Conservation (phyloP, 176 grass and related monocot species). For the Cenchrus fungigraminus region DNA sequence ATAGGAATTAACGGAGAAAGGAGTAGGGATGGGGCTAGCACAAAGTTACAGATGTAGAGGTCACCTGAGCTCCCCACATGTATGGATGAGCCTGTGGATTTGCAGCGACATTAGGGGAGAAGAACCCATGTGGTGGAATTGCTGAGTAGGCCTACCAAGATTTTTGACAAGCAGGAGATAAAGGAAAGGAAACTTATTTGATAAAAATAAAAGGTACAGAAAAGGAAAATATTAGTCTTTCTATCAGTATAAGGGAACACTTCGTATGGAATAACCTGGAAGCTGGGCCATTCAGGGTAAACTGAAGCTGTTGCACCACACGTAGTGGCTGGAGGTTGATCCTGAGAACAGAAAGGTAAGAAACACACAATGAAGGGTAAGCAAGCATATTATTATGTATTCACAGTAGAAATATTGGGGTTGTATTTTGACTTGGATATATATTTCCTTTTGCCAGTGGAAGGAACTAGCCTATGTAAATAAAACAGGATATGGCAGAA, state of each 20-base stretch:
- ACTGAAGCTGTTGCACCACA: slow-evolving; percentile 55
- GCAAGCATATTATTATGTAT: slow-evolving; percentile 4
- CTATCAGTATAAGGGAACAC: not conserved
- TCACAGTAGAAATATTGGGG: not conserved
- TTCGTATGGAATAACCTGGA: slow-evolving; percentile 63
- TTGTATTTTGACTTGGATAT: slow-evolving; percentile 4
- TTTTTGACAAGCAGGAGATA: slow-evolving; percentile 4
- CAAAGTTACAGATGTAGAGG: slow-evolving; percentile 21
- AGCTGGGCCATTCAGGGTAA: slow-evolving; percentile 87
- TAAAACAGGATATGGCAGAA: slow-evolving; percentile 22
- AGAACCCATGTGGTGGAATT: slow-evolving; percentile 86
- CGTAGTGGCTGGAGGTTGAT: slow-evolving; percentile 66
- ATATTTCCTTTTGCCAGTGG: not conserved
- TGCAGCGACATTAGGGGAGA: slow-evolving; percentile 60
- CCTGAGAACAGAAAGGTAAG: slow-evolving; percentile 52
- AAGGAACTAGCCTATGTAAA: slow-evolving; percentile 10
- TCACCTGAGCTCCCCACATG: slow-evolving; percentile 98
- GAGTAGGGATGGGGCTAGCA: not conserved
- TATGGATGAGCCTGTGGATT: slow-evolving; percentile 87
- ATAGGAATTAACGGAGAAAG: slow-evolving; percentile 17
- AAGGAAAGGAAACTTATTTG: not conserved
- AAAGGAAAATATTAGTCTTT: not conserved
- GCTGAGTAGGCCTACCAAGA: slow-evolving; percentile 76
- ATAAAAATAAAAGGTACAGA: slow-evolving; percentile 13
- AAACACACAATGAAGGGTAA: slow-evolving; percentile 3